Evolutionary conservation across 2,329 filamentous ascomycete species (phyloP).

Genomic region (Cercospora citrullina): DNA sequence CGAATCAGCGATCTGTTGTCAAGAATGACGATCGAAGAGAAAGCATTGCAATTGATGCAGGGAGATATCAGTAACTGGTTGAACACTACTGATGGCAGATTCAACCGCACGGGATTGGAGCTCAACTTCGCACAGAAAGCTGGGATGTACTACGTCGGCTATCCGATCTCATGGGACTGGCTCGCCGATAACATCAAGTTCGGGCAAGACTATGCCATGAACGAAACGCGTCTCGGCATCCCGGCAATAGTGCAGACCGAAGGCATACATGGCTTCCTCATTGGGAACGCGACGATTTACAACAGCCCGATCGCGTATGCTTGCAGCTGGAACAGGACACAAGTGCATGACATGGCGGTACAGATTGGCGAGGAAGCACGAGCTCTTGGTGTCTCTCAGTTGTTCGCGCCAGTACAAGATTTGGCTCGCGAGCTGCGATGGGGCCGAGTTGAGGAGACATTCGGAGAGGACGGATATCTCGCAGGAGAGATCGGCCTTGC

Average conservation of each 20-base stretch:
- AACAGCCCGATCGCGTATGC: slow-evolving; percentile 73
- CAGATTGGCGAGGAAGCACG: slow-evolving; percentile 66
- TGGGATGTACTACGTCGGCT: slow-evolving; percentile 72
- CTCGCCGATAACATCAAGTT: slow-evolving; percentile 63
- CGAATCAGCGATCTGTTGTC: slow-evolving; percentile 67
- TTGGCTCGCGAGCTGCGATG: slow-evolving; percentile 70
- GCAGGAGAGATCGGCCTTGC: slow-evolving; percentile 67
- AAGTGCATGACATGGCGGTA: slow-evolving; percentile 66
- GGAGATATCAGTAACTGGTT: slow-evolving; percentile 73
- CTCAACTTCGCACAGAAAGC: slow-evolving; percentile 66
- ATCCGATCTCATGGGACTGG: slow-evolving; percentile 63
- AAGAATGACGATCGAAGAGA: slow-evolving; percentile 74
- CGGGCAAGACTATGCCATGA: slow-evolving; percentile 67
- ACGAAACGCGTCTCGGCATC: slow-evolving; percentile 68
- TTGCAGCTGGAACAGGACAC: slow-evolving; percentile 67
- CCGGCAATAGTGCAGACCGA: slow-evolving; percentile 73
- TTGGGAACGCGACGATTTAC: slow-evolving; percentile 74
- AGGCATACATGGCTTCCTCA: slow-evolving; percentile 70
- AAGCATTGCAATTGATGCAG: slow-evolving; percentile 64
- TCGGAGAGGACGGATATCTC: slow-evolving; percentile 67
- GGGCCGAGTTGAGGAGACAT: slow-evolving; percentile 73
- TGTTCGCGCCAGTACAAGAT: slow-evolving; percentile 71
- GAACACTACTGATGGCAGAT: slow-evolving; percentile 64
- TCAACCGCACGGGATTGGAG: slow-evolving; percentile 66
- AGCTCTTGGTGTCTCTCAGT: slow-evolving; percentile 69